A percentile compares a stretch with the other conserved stretches of the same genome.
phyloP scores from a whole-genome alignment of 805 yeast genomes.

The Blastobotrys mokoenaii region DNA sequence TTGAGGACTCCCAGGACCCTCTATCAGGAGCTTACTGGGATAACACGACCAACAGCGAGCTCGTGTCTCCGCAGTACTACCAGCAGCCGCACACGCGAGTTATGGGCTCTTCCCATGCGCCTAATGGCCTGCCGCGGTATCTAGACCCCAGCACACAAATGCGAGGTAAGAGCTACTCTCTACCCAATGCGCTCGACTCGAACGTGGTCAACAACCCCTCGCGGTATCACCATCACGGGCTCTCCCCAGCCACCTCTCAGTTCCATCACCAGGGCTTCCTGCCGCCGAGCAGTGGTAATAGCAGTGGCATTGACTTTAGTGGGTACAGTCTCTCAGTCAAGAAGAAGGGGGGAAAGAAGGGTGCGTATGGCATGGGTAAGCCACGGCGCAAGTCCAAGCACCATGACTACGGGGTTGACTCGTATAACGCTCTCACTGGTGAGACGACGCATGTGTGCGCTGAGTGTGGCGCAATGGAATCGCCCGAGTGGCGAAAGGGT shows the following conservation, averaged over 20 bases:
- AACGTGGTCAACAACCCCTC: not conserved
- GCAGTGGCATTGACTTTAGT: conserved; percentile 13
- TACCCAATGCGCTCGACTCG: conserved; percentile 13
- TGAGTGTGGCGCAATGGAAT: conserved; percentile 66
- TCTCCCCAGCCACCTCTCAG: conserved; percentile 1
- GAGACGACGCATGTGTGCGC: conserved; percentile 33
- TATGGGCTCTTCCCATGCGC: not conserved
- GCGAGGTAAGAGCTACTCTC: conserved; percentile 16
- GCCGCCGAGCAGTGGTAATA: conserved; percentile 4
- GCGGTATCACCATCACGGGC: not conserved
- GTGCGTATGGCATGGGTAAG: not conserved
- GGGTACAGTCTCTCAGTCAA: conserved; percentile 13
- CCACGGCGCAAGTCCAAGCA: conserved; percentile 1
- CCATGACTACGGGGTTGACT: conserved; percentile 3
- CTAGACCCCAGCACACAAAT: conserved; percentile 2
- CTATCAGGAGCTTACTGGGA: conserved; percentile 15
- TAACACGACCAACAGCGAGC: conserved; percentile 14
- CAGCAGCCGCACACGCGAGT: not conserved
- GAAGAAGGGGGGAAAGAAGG: conserved; percentile 2
- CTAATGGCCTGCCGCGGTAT: conserved; percentile 1
- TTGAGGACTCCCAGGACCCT: conserved; percentile 1
- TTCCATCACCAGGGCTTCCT: conserved; percentile 1
- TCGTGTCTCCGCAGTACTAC: conserved; percentile 15
- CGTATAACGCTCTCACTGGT: not conserved
- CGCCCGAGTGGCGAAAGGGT: conserved; percentile 94